Evolutionary conservation across 2,329 filamentous ascomycete genomes (phyloP).

Genomic region (Acrodontium crateriforme): DNA sequence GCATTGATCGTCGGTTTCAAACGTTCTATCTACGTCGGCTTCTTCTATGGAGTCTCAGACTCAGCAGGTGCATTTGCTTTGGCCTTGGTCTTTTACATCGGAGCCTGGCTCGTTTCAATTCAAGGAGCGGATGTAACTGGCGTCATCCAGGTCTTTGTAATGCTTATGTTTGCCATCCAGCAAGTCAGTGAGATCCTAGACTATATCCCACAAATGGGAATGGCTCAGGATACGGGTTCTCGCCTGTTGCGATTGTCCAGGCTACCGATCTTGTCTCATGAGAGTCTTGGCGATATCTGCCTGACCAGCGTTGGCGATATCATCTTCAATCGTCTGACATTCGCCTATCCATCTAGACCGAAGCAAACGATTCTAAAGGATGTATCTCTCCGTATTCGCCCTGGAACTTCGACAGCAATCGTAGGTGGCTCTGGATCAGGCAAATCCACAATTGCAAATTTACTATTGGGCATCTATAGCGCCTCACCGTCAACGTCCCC

Average conservation of each 20-base stretch:
- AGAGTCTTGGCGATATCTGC: slow-evolving; percentile 38
- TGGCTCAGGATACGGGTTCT: slow-evolving; percentile 56
- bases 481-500: too few species aligned
- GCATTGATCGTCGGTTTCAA: slow-evolving; percentile 49
- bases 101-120: slow-evolving; percentile 49
- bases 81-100: slow-evolving; percentile 76
- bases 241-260: slow-evolving; percentile 57
- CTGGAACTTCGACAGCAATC: slow-evolving; percentile 57
- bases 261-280: slow-evolving; percentile 46
- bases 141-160: slow-evolving; percentile 62
- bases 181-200: slow-evolving; percentile 56
- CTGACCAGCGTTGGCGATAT: slow-evolving; percentile 38
- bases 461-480: slow-evolving; percentile 65
- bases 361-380: slow-evolving; percentile 42
- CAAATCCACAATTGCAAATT: slow-evolving; percentile 68
- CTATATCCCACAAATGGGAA: slow-evolving; percentile 68
- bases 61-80: slow-evolving; percentile 57
- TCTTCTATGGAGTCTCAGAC: slow-evolving; percentile 67
- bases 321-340: slow-evolving; percentile 48
- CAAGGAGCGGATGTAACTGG: slow-evolving; percentile 37
- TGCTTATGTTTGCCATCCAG: slow-evolving; percentile 71
- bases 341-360: slow-evolving; percentile 54
- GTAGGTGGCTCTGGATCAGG: slow-evolving; percentile 80
- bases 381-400: slow-evolving; percentile 50
- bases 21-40: slow-evolving; percentile 52